Percentiles rank a stretch among this genome's conserved stretches.
Conservation (phyloP, 2,329 filamentous ascomycete genomes). For the Fusarium gaditjirri region DNA sequence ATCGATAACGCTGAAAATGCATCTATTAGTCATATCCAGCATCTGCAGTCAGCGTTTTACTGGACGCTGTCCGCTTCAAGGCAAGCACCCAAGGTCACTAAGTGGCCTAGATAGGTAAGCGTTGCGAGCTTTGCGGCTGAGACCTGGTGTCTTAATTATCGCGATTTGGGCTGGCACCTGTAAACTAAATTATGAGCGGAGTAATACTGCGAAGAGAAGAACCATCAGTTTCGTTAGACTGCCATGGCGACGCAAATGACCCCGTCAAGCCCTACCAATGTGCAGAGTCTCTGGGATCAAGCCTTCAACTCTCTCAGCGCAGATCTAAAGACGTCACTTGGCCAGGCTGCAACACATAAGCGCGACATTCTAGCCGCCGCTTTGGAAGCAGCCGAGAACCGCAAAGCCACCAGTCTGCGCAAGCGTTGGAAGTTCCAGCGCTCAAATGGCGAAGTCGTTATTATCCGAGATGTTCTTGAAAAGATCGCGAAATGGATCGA, state of each 20-base stretch:
- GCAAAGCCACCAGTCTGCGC: not conserved
- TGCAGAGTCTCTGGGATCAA: not conserved
- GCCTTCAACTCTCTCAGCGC: not conserved
- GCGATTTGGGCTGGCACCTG: not conserved
- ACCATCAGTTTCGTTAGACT: fast-evolving
- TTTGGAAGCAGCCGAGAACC: not conserved
- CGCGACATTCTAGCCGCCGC: not conserved
- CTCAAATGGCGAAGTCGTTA: not conserved
- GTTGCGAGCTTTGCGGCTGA: not conserved
- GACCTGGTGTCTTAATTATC: too few relatives aligned
- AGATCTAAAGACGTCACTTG: not conserved
- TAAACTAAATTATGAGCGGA: not conserved
- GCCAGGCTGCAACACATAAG: not conserved
- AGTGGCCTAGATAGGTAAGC: not conserved
- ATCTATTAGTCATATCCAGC: not conserved
- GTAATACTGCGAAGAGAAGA: not conserved
- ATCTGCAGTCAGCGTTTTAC: not conserved
- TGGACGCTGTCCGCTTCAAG: not conserved
- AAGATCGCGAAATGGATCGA: constrained; percentile 17
- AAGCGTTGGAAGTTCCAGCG: constrained; percentile 21
- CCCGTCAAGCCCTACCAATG: not conserved
- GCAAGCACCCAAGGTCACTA: not conserved
- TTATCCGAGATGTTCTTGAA: constrained; percentile 7
- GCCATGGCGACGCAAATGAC: fast-evolving
- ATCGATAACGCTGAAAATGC: not conserved